Base-by-base conservation (phyloP, 345 rosid species). In the Salix suchowensis region DNA sequence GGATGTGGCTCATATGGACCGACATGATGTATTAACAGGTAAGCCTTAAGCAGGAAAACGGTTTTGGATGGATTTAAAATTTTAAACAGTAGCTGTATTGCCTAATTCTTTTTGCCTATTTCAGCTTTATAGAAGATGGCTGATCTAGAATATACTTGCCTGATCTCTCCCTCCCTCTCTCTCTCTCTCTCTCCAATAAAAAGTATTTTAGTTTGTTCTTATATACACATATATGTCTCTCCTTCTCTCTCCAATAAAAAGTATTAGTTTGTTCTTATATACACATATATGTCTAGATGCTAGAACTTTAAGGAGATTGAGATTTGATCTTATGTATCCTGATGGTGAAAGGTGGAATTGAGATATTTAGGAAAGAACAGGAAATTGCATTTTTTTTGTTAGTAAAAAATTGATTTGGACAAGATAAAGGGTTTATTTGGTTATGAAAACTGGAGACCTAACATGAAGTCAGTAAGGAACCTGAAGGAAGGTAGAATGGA, bases 1-100 rank as follows among this genome's bases (percentile, higher is more conserved):
- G 83, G 96, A 89, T 34, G 90, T 83, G 79, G 97, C 97, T 86
- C 94, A 65, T 73, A 78, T 69, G 87, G 96, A 93, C 77, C 84
- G 78, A 42, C 87, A 86, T 44, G 88, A 87, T 81, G 79, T 75
- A 68, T 82, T 89, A 82, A 81, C 87, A 79, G 96, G 99, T 96
- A 84, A 83, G 86, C 68, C 52, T 61, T 64, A 71, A 67, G 44
- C 74, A 30, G 58, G 77, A 21, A 16, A 71, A 54, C 30, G 32
- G 2, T 65, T 58, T 37, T 46, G 58, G 36, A 44, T 69, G 30
- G 24, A 65, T 74, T 62, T n/a, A 52, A 44, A 48, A 50, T 12
- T 58, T 58, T n/a, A 58, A n/a, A 58, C 14, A 3, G 5, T 58
- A n/a, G 24, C 10, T 1, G 42, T 14, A 36, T 13, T 65, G 52